Evolutionary conservation across 2,329 filamentous ascomycete species (phyloP).

Genomic region (Dactylonectria estremocensis): DNA sequence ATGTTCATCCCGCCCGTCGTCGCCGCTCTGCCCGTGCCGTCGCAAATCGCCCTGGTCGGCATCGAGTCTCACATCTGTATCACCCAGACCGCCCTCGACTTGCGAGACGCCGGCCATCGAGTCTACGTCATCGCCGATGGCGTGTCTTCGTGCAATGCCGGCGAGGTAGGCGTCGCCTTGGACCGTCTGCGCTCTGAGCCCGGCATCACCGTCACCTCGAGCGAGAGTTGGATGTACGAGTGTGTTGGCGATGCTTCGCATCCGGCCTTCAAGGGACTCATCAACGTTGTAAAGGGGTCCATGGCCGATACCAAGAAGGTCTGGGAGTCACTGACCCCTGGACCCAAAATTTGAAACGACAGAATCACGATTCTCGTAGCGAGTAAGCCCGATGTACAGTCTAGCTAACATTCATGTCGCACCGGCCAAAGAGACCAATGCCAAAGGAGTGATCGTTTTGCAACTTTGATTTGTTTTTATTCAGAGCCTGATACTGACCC

Average conservation of each 20-base stretch:
- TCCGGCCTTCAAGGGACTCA: conserved; percentile 80
- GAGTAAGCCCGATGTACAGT: conserved; percentile 1
- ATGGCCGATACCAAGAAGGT: conserved; percentile 78
- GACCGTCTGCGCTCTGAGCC: conserved; percentile 78
- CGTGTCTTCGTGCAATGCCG: conserved; percentile 87
- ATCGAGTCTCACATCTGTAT: conserved; percentile 97
- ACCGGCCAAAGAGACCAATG: neutral
- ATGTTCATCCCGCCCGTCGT: conserved; percentile 84
- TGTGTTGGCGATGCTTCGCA: conserved; percentile 85
- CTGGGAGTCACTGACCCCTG: conserved; percentile 72
- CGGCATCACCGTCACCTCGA: conserved; percentile 85
- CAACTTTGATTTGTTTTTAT: conserved; percentile 29
- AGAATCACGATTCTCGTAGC: conserved; percentile 8
- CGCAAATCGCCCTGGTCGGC: conserved; percentile 84
- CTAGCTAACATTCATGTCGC: neutral
- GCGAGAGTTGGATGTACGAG: conserved; percentile 93
- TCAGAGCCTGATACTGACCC: conserved; percentile 12
- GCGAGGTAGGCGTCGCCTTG: conserved; percentile 86
- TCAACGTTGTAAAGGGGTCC: conserved; percentile 84
- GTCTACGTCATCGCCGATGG: conserved; percentile 93
- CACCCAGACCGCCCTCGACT: conserved; percentile 90
- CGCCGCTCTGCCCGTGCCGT: conserved; percentile 51
- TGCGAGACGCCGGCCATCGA: conserved; percentile 80
- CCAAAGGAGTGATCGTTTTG: conserved; percentile 12
- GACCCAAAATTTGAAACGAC: conserved; percentile 68